phyloP scores from a whole-genome alignment of 83 land plant species.

The Thuja plicata region DNA sequence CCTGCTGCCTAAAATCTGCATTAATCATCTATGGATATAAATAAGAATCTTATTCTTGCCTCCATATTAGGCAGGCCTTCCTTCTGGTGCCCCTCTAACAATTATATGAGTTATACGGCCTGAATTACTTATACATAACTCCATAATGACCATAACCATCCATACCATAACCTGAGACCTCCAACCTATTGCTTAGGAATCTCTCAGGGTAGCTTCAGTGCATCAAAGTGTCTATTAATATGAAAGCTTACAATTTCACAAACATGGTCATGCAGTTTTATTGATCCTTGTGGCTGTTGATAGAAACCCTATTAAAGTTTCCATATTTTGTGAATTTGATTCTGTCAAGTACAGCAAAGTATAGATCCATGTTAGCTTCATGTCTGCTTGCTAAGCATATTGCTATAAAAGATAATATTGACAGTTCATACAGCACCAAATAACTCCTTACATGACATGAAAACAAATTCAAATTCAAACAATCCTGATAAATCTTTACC shows the following conservation, averaged over 20 bases:
- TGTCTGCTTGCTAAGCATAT: background rate
- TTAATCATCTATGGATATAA: background rate
- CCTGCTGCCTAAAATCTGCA: background rate
- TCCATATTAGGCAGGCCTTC: background rate
- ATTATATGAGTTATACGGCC: background rate
- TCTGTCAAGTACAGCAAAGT: background rate
- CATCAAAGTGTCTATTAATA: background rate
- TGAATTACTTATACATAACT: background rate
- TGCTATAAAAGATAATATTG: background rate
- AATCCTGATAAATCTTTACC: background rate
- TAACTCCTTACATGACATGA: background rate
- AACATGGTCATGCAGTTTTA: no score
- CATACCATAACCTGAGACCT: background rate
- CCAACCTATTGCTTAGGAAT: background rate
- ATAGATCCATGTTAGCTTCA: background rate
- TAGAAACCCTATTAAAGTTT: background rate
- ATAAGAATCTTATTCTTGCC: slow-evolving; percentile 1
- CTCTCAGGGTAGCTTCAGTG: background rate
- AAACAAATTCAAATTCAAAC: background rate
- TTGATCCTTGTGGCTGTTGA: no score
- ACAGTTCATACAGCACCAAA: background rate
- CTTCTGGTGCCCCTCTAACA: background rate
- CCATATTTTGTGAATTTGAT: background rate
- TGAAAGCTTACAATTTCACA: background rate
- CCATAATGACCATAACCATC: background rate